Base-by-base conservation (phyloP, 805 yeast genomes). In the Sugiyamaella mastotermitis region DNA sequence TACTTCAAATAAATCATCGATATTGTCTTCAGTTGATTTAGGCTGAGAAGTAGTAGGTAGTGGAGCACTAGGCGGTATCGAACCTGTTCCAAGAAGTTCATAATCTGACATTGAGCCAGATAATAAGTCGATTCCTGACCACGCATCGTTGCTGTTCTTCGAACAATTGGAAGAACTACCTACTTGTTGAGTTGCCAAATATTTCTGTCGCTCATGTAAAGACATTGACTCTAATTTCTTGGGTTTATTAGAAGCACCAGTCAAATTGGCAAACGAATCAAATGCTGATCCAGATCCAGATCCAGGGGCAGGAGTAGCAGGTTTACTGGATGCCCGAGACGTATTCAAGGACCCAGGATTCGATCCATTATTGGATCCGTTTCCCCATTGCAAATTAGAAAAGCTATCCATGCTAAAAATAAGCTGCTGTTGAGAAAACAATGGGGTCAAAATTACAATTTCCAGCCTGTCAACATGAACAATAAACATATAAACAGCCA, bases 111-210 rank as follows among this genome's bases (percentile, higher is more conserved):
- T 35, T n/a, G 38, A 37, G 4, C 47, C 38, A 9, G 41, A 50
- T n/a, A 57, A 49, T 35, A 53, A 35, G 35, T 55, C 62, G 8
- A 59, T 47, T 7, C 54, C 55, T 5, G 48, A 41, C 51, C 60
- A 53, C 11, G 49, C 43, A 15, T 35, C 26, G 20, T 34, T 44
- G 11, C 41, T 27, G 16, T 40, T 15, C 11, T 16, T 14, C 3
- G 48, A 16, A 15, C 40, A 19, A 18, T 24, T 4, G 3, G 33
- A 20, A 8, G 41, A 11, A 18, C 18, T 28, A 14, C 39, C 34
- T 17, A 36, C 27, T 26, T 29, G 25, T 11, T 30, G 30, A 14
- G 41, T 39, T 14, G 38, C 31, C 29, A 40, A 25, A 20, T 16
- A 31, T 33, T 49, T 42, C 35, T 43, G 53, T 28, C 60, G 53